These are phyloP conservation scores for Neospora caninum DNA, from an alignment of 169 alveolate species.

Conservation along the genomic window DNA sequence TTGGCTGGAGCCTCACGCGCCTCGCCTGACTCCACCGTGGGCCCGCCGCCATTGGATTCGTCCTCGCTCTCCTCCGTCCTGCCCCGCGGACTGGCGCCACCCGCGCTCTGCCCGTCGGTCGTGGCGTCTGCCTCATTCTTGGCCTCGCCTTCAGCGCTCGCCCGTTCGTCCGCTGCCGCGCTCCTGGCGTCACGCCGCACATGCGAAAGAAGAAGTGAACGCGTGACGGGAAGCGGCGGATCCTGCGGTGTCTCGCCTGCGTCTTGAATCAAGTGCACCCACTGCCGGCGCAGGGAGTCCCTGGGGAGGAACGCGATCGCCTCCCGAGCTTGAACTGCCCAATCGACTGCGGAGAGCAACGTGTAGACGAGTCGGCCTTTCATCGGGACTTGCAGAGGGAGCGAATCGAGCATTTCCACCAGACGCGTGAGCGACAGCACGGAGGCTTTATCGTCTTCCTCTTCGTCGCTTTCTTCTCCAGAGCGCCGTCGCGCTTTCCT, in stretches of 20 bases:
- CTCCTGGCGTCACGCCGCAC: not conserved
- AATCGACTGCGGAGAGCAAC: constrained; percentile 68
- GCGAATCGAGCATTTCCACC: constrained; percentile 61
- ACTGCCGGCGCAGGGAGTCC: constrained; percentile 39
- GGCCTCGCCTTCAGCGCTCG: no score
- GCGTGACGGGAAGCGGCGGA: constrained; percentile 6
- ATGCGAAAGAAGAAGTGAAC: not conserved
- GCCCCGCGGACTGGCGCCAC: not conserved
- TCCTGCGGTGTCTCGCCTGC: not conserved
- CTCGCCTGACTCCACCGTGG: no score
- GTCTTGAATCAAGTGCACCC: constrained; percentile 12
- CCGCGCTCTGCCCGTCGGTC: not conserved
- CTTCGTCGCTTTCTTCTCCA: not conserved
- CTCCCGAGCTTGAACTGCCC: constrained; percentile 73
- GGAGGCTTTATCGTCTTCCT: constrained; percentile 28
- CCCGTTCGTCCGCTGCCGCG: no score
- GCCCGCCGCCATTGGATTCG: no score
- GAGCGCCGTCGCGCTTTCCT: not conserved
- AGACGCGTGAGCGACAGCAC: constrained; percentile 64
- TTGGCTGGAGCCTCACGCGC: no score
- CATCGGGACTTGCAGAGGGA: constrained; percentile 71
- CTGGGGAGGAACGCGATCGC: constrained; percentile 64
- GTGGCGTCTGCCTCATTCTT: not conserved
- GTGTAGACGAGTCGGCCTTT: constrained; percentile 69
- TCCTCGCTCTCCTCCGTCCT: not conserved